Percentiles rank a stretch among this genome's conserved stretches.
phyloP scores from a whole-genome alignment of 2,329 filamentous ascomycete genomes.

The Aspergillus pseudonomiae region DNA sequence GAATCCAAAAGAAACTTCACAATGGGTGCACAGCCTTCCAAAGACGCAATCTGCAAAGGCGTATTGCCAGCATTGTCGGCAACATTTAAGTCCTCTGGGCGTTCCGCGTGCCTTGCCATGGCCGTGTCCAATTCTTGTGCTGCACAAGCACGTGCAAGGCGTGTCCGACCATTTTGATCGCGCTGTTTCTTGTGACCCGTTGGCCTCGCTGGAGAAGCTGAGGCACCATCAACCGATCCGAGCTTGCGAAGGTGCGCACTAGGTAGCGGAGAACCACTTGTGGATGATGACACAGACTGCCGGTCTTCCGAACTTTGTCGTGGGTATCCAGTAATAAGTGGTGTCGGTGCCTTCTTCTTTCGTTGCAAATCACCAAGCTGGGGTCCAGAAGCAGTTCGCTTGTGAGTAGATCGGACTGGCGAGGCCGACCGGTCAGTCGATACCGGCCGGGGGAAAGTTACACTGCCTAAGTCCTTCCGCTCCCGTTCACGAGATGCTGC shows the following conservation, averaged over 20 bases:
- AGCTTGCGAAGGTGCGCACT: slow-evolving; percentile 46
- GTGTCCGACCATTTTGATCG: slow-evolving; percentile 89
- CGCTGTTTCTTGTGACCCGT: slow-evolving; percentile 76
- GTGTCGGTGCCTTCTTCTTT: slow-evolving; percentile 45
- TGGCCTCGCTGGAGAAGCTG: slow-evolving; percentile 70
- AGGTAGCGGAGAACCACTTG: slow-evolving; percentile 48
- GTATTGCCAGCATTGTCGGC: slow-evolving; percentile 96
- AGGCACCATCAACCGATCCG: slow-evolving; percentile 43
- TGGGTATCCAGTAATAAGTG: slow-evolving; percentile 43
- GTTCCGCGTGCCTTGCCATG: slow-evolving; percentile 72
- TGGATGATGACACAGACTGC: slow-evolving; percentile 48
- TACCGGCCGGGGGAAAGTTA: slow-evolving; percentile 30
- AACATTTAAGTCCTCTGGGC: slow-evolving; percentile 84
- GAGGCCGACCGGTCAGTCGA: slow-evolving; percentile 41
- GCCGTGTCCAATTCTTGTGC: slow-evolving; percentile 80
- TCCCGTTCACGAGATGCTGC: slow-evolving; percentile 25
- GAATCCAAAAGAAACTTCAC: slow-evolving; percentile 84
- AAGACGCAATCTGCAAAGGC: slow-evolving; percentile 86
- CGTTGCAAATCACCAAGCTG: slow-evolving; percentile 28
- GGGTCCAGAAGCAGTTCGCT: slow-evolving; percentile 40
- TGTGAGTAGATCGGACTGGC: slow-evolving; percentile 39
- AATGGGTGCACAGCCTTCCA: slow-evolving; percentile 84
- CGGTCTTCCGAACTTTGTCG: slow-evolving; percentile 51
- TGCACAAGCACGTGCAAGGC: slow-evolving; percentile 85
- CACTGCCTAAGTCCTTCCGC: slow-evolving; percentile 31